A percentile compares a stretch with the other conserved stretches of the same genome.
phyloP scores from a whole-genome alignment of 257 asterid species.

The Schizonepeta tenuifolia region DNA sequence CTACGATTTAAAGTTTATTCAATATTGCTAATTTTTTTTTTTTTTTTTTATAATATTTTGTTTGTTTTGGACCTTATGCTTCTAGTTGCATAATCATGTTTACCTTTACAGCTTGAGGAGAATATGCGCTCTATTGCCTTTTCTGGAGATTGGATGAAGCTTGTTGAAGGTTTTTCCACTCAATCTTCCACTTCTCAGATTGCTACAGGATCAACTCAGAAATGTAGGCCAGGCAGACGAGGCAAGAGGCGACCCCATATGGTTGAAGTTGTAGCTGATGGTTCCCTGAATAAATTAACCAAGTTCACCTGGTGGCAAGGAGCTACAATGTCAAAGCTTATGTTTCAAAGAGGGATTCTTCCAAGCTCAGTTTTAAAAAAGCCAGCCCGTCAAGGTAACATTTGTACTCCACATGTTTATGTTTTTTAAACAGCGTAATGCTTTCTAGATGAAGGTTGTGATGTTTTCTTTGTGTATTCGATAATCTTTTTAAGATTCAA shows the following conservation, averaged over 20 bases:
- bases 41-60: conserved; percentile 25
- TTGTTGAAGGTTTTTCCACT: conserved; percentile 56
- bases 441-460: conserved; percentile 27
- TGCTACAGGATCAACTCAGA: conserved; percentile 63
- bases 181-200: conserved; percentile 53
- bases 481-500: neutral
- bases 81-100: conserved; percentile 37
- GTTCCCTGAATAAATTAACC: conserved; percentile 37
- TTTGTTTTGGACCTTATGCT: conserved; percentile 24
- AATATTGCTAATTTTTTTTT: conserved; percentile 24
- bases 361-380: conserved; percentile 57
- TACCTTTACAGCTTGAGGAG: conserved; percentile 70
- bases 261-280: conserved; percentile 50
- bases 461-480: conserved; percentile 6
- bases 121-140: conserved; percentile 68
- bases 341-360: conserved; percentile 62
- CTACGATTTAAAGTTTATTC: neutral
- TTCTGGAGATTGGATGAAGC: conserved; percentile 77
- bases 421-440: conserved; percentile 24
- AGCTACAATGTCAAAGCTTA: conserved; percentile 52
- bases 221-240: conserved; percentile 77
- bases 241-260: conserved; percentile 59
- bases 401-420: conserved; percentile 18
- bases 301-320: conserved; percentile 88
- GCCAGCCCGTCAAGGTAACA: conserved; percentile 70